Conservation (phyloP, 345 rosid species). For the Eucalyptus rudis region DNA sequence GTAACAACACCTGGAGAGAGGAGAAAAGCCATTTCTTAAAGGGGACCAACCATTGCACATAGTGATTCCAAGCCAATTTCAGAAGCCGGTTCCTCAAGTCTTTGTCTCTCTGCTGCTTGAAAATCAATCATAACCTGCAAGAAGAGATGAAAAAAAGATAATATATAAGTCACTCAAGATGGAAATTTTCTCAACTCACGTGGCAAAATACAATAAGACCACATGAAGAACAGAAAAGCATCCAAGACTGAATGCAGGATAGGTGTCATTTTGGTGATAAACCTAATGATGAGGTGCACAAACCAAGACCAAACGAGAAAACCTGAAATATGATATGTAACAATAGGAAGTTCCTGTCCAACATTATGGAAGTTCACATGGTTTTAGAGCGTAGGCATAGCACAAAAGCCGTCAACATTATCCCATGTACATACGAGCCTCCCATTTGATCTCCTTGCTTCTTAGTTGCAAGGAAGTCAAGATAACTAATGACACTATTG, state of each 20-base stretch:
- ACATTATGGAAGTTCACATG: background rate
- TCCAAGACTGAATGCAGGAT: background rate
- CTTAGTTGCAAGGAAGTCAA: background rate
- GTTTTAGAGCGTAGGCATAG: background rate
- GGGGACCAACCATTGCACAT: conserved; percentile 81
- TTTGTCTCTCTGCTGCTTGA: conserved; percentile 89
- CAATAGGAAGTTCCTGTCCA: background rate
- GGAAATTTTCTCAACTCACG: background rate
- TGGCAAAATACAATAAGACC: background rate
- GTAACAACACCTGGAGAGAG: background rate
- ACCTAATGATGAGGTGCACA: background rate
- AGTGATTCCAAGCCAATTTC: conserved; percentile 93
- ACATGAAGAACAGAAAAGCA: background rate
- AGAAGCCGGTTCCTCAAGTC: conserved; percentile 86
- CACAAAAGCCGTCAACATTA: background rate
- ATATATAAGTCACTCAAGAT: background rate
- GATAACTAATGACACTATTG: background rate
- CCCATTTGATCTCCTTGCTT: background rate
- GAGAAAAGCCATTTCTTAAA: background rate
- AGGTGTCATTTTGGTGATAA: background rate
- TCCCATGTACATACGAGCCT: background rate
- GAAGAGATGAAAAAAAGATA: background rate
- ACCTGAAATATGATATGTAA: background rate
- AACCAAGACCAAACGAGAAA: background rate
- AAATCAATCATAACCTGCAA: conserved; percentile 96